Evolutionary conservation across 1,139 yeast species (phyloP), one percentile per base, ranked within the genome.

Genomic region (Blastobotrys indianensis): DNA sequence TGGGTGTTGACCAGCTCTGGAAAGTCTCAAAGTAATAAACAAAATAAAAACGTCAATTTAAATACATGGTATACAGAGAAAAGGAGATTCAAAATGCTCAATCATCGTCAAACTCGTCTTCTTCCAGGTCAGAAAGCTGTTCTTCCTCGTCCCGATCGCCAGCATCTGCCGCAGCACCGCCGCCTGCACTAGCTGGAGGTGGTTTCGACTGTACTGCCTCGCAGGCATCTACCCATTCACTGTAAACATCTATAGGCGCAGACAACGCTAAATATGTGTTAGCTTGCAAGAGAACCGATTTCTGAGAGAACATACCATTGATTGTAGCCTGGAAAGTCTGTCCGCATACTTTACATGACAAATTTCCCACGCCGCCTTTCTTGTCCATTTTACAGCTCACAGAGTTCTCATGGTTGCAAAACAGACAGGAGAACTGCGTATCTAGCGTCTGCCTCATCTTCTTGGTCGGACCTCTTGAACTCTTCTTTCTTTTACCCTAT

Each of bases 191-290:
- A 4, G 64, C 72, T 15, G 65, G 72, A 10, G 62, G 64, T 11
- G 65, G 76, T 50, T 84, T 85, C 52, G 80, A 81, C 37, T 94
- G 94, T 51, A 92, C 94, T 44, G 94, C 96, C 60, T 92, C 98
- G 63, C 96, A 92, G 1, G 97, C 98, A 70, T 92, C 98, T 49
- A 88, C 88, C 98, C 98, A 92, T 63, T 90, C 98, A 43, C 95
- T 85, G 63, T 92, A 92, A 20, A 92, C 86, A 65, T 92, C 98
- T 36, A 92, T 90, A 0, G 98, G 96, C 51, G 83, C 90, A 0
- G 88, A 79, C 47, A 84, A 71, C 11, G 73, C 70, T 63, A 33
- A 20, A 20, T 33, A 16, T n/a, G 16, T 13, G 29, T 37, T 32
- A 30, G 41, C 23, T 20, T 28, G 31, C 17, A 12, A 37, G 34